Base-by-base conservation (phyloP, 2,329 filamentous ascomycete species). In the Sporothrix globosa region DNA sequence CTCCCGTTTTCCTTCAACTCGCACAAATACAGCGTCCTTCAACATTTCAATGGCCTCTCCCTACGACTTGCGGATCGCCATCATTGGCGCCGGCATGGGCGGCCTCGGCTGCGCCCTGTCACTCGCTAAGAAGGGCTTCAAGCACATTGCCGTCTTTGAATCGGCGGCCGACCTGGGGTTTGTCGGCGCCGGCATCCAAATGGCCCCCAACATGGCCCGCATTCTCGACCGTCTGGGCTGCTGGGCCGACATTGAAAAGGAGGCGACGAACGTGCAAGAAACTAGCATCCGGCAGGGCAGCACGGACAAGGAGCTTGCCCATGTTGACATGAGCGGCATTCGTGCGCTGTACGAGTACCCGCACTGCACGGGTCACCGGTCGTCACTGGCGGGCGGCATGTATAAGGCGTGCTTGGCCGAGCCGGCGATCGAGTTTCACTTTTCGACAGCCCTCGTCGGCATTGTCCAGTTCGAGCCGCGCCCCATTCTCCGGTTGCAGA, bases 101-200 rank as follows among this genome's bases (percentile, higher is more conserved):
- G 92, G 92, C 39, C 83, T 95, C 39, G 88, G 90, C 70, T 85
- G 84, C 67, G 91, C 91, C 7, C 84, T 95, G 48, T 87, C 91
- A 14, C 85, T 95, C 48, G 91, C 92, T 53, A 91, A 91, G 80
- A 88, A 89, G 75, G 92, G 92, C 9, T 94, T 95, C 80, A 87
- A 83, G 73, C 82, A 91, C 70, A 90, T 95, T 76, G 83, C 90
- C 69, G 87, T 95, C 67, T 95, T 89, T 78, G 92, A 95, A 78
- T 86, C 85, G 48, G 91, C 91, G 0, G 87, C 89, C 4, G 86
- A 88, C 74, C 84, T 95, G 4, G 92, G 92, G 5, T 95, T 95
- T 75, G 91, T 95, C 0, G 92, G 92, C 30, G 92, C 92, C 1
- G 92, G 92, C 5, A 95, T 96, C 74, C 92, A 96, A 78, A 84